phyloP scores from a whole-genome alignment of 2,329 filamentous ascomycete genomes.

The Shiraia sp. region DNA sequence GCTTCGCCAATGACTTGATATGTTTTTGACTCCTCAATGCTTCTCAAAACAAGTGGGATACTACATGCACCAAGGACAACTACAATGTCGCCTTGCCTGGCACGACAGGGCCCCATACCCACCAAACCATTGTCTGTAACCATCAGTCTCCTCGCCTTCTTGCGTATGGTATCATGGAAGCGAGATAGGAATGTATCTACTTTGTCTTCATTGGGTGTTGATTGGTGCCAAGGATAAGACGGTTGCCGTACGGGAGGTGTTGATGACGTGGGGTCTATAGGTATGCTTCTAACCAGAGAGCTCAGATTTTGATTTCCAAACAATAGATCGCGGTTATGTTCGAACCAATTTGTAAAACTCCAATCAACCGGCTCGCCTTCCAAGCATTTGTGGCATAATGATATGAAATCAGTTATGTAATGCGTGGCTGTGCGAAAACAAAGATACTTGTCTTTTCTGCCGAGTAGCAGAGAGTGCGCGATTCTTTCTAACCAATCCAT shows the following conservation, averaged over 20 bases:
- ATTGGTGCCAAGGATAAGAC: slow-evolving; percentile 17
- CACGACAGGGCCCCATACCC: slow-evolving; percentile 36
- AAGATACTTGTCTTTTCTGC: slow-evolving; percentile 38
- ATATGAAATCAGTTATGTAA: slow-evolving; percentile 32
- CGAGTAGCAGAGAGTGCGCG: slow-evolving; percentile 30
- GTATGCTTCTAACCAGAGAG: slow-evolving; percentile 14
- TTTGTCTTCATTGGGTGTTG: slow-evolving; percentile 15
- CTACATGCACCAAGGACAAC: slow-evolving; percentile 42
- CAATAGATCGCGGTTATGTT: slow-evolving; percentile 21
- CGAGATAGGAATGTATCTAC: slow-evolving; percentile 30
- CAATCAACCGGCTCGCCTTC: slow-evolving; percentile 22
- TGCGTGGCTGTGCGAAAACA: slow-evolving; percentile 26
- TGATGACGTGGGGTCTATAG: not conserved
- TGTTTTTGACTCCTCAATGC: slow-evolving; percentile 10
- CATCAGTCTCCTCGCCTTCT: slow-evolving; percentile 36
- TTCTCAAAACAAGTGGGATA: slow-evolving; percentile 40
- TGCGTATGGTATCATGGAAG: slow-evolving; percentile 33
- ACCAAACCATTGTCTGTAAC: slow-evolving; percentile 26
- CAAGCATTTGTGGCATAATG: slow-evolving; percentile 28
- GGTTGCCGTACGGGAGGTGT: slow-evolving; percentile 15
- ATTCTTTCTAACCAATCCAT: slow-evolving; percentile 25
- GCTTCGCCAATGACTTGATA: slow-evolving; percentile 36
- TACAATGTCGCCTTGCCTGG: slow-evolving; percentile 31
- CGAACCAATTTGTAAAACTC: slow-evolving; percentile 34
- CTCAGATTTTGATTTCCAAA: slow-evolving; percentile 22